A percentile compares a stretch with the other conserved stretches of the same genome.
These are phyloP conservation scores for Cyclocybe aegerita DNA, from an alignment of 768 basidiomycete genomes.

Conservation along the genomic window DNA sequence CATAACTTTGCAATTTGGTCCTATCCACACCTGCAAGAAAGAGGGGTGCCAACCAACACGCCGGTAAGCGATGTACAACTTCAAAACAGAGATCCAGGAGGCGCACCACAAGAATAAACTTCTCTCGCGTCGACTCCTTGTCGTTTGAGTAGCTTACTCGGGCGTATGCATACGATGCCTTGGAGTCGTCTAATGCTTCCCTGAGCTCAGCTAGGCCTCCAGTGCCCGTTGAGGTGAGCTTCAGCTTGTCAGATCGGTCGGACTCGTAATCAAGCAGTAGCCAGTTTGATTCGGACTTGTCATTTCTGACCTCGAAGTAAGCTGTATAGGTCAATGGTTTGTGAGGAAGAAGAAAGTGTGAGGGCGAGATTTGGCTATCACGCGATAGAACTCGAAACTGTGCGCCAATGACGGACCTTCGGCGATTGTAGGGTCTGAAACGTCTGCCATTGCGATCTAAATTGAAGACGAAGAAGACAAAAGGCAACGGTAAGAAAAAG, in stretches of 20 bases:
- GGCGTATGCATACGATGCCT: slow-evolving; percentile 82
- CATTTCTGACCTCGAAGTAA: slow-evolving; percentile 82
- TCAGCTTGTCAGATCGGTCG: slow-evolving; percentile 80
- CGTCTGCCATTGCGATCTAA: slow-evolving; percentile 65
- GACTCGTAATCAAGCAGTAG: slow-evolving; percentile 86
- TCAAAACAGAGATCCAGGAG: slow-evolving; percentile 12
- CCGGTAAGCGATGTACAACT: slow-evolving; percentile 19
- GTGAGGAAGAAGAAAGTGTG: slow-evolving; percentile 1
- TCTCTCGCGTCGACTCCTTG: slow-evolving; percentile 84
- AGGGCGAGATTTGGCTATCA: neutral
- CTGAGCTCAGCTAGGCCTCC: slow-evolving; percentile 80
- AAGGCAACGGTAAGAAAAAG: slow-evolving; percentile 7
- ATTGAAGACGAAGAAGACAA: neutral
- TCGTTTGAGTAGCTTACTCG: slow-evolving; percentile 85
- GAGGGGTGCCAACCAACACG: slow-evolving; percentile 18
- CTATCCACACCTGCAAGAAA: slow-evolving; percentile 67
- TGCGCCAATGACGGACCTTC: slow-evolving; percentile 49
- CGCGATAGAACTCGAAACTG: neutral
- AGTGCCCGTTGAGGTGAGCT: slow-evolving; percentile 74
- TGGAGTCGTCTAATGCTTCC: slow-evolving; percentile 65
- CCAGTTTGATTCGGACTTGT: slow-evolving; percentile 90
- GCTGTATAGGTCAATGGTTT: slow-evolving; percentile 45
- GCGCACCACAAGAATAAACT: slow-evolving; percentile 75
- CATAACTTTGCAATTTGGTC: slow-evolving; percentile 83
- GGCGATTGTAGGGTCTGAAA: slow-evolving; percentile 68